phyloP scores from a whole-genome alignment of 23 red algal species.

The Gracilaria caudata region DNA sequence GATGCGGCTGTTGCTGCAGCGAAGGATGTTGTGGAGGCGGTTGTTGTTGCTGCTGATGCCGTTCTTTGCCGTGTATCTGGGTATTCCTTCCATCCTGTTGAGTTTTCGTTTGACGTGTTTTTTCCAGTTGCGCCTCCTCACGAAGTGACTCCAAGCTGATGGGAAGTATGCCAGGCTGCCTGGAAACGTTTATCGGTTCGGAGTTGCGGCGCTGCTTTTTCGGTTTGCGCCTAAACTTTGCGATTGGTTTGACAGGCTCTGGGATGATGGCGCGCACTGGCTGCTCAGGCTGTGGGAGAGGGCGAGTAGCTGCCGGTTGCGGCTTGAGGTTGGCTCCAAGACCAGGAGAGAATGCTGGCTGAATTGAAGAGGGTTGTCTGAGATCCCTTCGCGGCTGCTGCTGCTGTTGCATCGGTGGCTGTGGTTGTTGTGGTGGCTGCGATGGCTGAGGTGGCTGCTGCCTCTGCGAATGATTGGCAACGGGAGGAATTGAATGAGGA shows the following conservation, averaged over 20 bases:
- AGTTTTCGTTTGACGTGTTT: neutral
- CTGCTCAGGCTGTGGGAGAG: neutral
- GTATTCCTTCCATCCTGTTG: neutral
- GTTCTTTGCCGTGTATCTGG: neutral
- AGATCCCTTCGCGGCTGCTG: neutral
- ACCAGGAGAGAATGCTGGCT: neutral
- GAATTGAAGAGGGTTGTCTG: neutral
- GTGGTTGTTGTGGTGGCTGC: neutral
- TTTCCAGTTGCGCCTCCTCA: neutral
- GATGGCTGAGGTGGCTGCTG: neutral
- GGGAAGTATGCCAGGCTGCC: neutral
- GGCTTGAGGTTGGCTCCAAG: neutral
- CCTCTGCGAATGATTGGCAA: neutral
- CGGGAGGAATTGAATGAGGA: neutral
- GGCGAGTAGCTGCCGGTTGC: neutral
- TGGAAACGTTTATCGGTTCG: neutral
- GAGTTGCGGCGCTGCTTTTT: conserved; percentile 12
- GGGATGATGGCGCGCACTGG: neutral
- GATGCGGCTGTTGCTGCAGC: neutral
- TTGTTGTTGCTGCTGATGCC: neutral
- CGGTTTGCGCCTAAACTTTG: neutral
- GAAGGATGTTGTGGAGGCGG: neutral
- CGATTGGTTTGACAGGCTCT: neutral
- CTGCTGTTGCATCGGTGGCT: neutral
- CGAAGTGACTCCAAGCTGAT: neutral